phyloP scores from a whole-genome alignment of 345 rosid genomes.

The Syzygium oleosum region DNA sequence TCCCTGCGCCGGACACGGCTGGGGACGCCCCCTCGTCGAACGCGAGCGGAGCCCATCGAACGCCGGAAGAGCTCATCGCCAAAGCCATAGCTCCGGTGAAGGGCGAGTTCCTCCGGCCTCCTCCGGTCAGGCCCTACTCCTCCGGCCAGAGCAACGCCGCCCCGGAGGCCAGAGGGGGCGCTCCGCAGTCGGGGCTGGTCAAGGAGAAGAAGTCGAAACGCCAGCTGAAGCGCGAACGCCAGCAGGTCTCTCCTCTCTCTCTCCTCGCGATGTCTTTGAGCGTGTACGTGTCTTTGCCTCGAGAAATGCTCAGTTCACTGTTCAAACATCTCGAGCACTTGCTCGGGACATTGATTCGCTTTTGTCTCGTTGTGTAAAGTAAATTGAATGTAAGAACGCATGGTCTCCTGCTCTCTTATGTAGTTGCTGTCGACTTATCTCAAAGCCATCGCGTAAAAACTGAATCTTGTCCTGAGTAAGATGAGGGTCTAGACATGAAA shows the following conservation, averaged over 20 bases:
- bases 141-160: slow-evolving; percentile 21
- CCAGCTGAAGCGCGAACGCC: slow-evolving; percentile 90
- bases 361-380: not conserved
- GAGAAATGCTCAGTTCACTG: not conserved
- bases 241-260: slow-evolving; percentile 26
- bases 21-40: slow-evolving; percentile 6
- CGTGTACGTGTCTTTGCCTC: not conserved
- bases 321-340: not conserved
- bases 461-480: not conserved
- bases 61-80: slow-evolving; percentile 68
- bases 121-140: slow-evolving; percentile 32
- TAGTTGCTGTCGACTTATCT: not conserved
- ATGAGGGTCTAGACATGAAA: not conserved
- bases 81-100: slow-evolving; percentile 77
- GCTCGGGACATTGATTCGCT: not conserved
- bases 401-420: not conserved
- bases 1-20: not conserved
- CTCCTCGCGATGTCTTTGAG: not conserved
- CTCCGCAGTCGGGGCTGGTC: slow-evolving; percentile 18
- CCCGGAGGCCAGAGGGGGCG: slow-evolving; percentile 2
- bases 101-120: slow-evolving; percentile 59
- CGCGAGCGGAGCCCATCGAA: slow-evolving; percentile 20
- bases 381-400: not conserved
- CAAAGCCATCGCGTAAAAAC: not conserved
- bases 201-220: slow-evolving; percentile 90